Conservation (phyloP, 768 basidiomycete genomes). For the Tylopilus rubrobrunneus region DNA sequence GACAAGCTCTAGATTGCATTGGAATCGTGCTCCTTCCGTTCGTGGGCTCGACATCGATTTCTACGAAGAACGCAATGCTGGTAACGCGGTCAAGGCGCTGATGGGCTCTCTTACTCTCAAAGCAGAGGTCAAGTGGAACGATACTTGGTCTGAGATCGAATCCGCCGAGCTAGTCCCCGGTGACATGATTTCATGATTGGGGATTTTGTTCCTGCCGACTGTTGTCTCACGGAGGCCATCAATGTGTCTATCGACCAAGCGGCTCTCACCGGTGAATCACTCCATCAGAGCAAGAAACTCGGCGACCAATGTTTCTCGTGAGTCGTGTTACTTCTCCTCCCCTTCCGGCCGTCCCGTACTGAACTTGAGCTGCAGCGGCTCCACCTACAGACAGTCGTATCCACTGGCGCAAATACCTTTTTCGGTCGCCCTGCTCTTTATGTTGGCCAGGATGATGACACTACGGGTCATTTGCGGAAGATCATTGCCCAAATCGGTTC, state of each 20-base stretch:
- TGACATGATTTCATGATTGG: slow-evolving; percentile 95
- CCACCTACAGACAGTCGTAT: slow-evolving; percentile 99
- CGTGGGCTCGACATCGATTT: slow-evolving; percentile 95
- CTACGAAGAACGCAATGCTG: slow-evolving; percentile 95
- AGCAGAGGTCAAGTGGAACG: slow-evolving; percentile 87
- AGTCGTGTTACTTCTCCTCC: slow-evolving; percentile 34
- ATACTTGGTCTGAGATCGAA: slow-evolving; percentile 86
- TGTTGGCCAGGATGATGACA: slow-evolving; percentile 96
- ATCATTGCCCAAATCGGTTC: slow-evolving; percentile 97
- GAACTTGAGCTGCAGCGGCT: slow-evolving; percentile 53
- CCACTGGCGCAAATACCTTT: slow-evolving; percentile 97
- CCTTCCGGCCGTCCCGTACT: not conserved
- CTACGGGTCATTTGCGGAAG: slow-evolving; percentile 97
- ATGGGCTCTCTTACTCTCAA: slow-evolving; percentile 99
- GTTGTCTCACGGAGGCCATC: slow-evolving; percentile 93
- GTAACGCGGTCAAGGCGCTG: slow-evolving; percentile 98
- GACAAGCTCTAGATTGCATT: slow-evolving; percentile 73
- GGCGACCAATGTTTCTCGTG: slow-evolving; percentile 98
- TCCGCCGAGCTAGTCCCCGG: slow-evolving; percentile 88
- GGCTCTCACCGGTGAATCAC: slow-evolving; percentile 95
- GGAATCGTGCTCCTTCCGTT: slow-evolving; percentile 91
- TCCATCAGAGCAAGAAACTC: slow-evolving; percentile 87
- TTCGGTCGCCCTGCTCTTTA: slow-evolving; percentile 98
- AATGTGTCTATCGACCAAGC: slow-evolving; percentile 99
- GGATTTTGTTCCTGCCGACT: slow-evolving; percentile 97